A percentile compares a stretch with the other conserved stretches of the same genome.
Conservation (phyloP, 2,329 filamentous ascomycete species). For the Madurella fahalii region DNA sequence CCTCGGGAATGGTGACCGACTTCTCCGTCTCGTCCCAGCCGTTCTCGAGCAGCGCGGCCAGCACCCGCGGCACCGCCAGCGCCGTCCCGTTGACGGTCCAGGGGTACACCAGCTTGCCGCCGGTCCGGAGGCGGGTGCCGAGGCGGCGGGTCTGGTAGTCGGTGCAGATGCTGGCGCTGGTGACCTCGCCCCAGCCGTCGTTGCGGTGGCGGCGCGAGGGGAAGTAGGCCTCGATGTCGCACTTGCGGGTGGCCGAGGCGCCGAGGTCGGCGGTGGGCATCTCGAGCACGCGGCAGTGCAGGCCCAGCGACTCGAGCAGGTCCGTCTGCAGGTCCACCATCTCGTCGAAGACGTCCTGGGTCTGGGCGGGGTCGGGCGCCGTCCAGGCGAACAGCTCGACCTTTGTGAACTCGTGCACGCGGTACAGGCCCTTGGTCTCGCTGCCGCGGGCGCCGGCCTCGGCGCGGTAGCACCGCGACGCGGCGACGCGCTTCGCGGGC, state of each 20-base stretch:
- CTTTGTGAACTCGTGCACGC: conserved; percentile 98
- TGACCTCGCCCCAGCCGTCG: conserved; percentile 88
- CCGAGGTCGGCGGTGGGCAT: conserved; percentile 90
- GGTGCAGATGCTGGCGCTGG: conserved; percentile 83
- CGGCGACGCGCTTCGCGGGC: conserved; percentile 75
- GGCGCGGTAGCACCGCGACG: conserved; percentile 90
- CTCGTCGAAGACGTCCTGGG: conserved; percentile 68
- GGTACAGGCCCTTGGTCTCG: conserved; percentile 90
- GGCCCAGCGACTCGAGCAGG: conserved; percentile 69
- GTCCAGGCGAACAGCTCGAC: conserved; percentile 98
- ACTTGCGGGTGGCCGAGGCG: conserved; percentile 79
- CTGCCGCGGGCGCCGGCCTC: conserved; percentile 88
- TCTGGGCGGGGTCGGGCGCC: conserved; percentile 46
- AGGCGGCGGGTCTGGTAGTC: conserved; percentile 89
- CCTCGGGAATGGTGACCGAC: conserved; percentile 71
- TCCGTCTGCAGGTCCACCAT: conserved; percentile 84
- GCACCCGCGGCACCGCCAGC: conserved; percentile 80
- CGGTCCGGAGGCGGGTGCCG: conserved; percentile 59
- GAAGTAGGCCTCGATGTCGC: conserved; percentile 93
- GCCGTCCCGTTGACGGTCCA: conserved; percentile 94
- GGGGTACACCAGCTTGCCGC: conserved; percentile 64
- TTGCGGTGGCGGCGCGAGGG: conserved; percentile 66
- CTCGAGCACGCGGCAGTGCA: conserved; percentile 84
- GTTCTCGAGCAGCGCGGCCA: conserved; percentile 87
- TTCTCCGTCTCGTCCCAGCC: conserved; percentile 71